These are phyloP conservation scores for Lyophyllum decastes DNA, from an alignment of 768 basidiomycete species.

Conservation along the genomic window DNA sequence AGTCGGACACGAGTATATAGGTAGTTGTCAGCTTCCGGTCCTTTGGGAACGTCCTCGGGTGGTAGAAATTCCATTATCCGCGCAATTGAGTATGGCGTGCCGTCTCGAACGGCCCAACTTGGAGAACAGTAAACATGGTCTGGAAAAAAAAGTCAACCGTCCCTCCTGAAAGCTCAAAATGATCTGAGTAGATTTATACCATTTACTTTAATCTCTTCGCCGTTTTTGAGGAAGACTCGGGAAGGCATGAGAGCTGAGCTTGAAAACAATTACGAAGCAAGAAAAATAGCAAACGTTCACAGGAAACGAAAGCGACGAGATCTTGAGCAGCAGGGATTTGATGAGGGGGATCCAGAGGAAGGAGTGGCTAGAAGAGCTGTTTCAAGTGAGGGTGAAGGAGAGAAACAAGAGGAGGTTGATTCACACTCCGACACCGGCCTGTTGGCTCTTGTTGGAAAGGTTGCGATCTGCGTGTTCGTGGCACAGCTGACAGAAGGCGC, in stretches of 20 bases:
- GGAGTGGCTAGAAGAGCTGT: conserved; percentile 24
- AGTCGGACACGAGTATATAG: conserved; percentile 83
- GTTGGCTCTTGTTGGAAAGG: background rate
- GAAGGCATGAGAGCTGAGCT: conserved; percentile 42
- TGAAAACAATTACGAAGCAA: conserved; percentile 27
- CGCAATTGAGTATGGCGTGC: conserved; percentile 93
- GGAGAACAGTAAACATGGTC: conserved; percentile 98
- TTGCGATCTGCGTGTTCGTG: conserved; percentile 2
- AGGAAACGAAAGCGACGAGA: conserved; percentile 20
- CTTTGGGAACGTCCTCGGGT: conserved; percentile 70
- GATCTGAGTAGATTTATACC: conserved; percentile 50
- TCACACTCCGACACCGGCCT: conserved; percentile 42
- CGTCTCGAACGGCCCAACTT: conserved; percentile 88
- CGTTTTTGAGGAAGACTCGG: conserved; percentile 73
- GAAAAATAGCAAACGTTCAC: conserved; percentile 32
- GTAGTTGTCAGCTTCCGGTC: conserved; percentile 65
- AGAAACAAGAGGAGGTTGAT: conserved; percentile 38
- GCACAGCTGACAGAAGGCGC: conserved; percentile 18
- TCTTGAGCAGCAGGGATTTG: conserved; percentile 19
- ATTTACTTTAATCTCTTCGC: conserved; percentile 84
- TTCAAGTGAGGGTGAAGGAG: conserved; percentile 37
- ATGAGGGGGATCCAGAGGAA: conserved; percentile 21
- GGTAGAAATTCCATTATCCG: conserved; percentile 97
- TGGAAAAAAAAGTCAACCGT: conserved; percentile 44
- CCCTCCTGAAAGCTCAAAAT: conserved; percentile 10